Evolutionary conservation across 306 rosid species (phyloP).

Genomic region (Prunus fruticosa): DNA sequence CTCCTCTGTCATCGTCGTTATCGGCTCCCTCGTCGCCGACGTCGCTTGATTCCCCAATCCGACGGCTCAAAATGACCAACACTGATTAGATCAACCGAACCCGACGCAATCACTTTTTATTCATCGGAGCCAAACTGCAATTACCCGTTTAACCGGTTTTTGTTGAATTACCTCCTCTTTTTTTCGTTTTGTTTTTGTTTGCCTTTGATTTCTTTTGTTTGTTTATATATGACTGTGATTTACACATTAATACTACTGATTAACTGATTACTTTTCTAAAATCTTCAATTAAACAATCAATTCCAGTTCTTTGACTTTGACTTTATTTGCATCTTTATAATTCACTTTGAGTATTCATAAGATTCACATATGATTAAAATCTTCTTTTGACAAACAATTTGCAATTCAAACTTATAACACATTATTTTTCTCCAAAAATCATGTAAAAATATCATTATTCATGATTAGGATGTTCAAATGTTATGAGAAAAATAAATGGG

Average conservation of each 20-base stretch:
- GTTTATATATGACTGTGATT: constrained; percentile 29
- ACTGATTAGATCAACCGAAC: constrained; percentile 23
- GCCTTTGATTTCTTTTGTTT: constrained; percentile 38
- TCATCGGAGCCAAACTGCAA: constrained; percentile 33
- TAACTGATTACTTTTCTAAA: constrained; percentile 14
- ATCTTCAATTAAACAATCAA: not conserved
- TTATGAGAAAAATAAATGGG: too few species aligned
- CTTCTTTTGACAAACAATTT: too few species aligned
- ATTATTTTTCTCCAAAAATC: too few species aligned
- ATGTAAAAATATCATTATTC: too few species aligned
- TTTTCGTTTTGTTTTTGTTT: not conserved
- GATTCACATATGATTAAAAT: too few species aligned
- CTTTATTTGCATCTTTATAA: too few species aligned
- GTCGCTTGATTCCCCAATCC: constrained; percentile 59
- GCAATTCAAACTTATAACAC: too few species aligned
- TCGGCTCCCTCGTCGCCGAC: constrained; percentile 47
- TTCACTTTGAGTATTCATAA: too few species aligned
- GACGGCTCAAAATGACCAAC: constrained; percentile 71
- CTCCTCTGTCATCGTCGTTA: constrained; percentile 22
- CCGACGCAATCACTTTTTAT: not conserved
- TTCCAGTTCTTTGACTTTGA: not conserved
- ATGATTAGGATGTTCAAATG: too few species aligned
- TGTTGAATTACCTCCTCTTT: constrained; percentile 33
- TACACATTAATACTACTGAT: constrained; percentile 22
- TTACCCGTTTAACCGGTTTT: constrained; percentile 74